Base-by-base conservation (phyloP, 1,284 basidiomycete species). In the Stygiomarasmius scandens region DNA sequence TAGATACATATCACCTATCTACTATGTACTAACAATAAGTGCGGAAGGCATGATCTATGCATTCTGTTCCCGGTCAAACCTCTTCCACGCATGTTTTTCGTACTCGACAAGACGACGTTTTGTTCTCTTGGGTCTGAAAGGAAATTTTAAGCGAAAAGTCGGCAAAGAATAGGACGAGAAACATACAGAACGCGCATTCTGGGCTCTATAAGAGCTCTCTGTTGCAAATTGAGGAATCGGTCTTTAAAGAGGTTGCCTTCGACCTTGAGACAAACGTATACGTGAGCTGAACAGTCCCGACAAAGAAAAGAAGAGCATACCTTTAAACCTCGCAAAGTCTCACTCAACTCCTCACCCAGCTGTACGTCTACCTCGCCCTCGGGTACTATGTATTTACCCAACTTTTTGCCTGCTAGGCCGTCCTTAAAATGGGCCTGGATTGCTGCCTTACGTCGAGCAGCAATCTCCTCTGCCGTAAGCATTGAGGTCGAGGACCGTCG, bases 221-320 rank as follows among this genome's bases (percentile, higher is more conserved):
- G 86, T 65, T 95, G 92, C 71, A 93, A 72, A 65, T 84, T 93
- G 45, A 90, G 72, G 77, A 95, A 96, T 2, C 95, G 84, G 70
- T 97, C 95, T 46, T 87, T 84, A 82, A 96, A 97, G 24, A 96
- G 74, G 71, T 96, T 97, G 29, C 95, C 95, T 75, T 97, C 95
- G 19, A 93, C 91, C 92, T 95, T 9, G 23, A 52, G 57, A 58
- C 29, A 46, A 25, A 25, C 45, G 60, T 45, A 64, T n/a, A n/a
- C n/a, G n/a, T n/a, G n/a, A n/a, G n/a, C n/a, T n/a, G n/a, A n/a
- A n/a, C n/a, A n/a, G n/a, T n/a, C n/a, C n/a, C n/a, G n/a, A n/a
- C n/a, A 58, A 54, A 50, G 14, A 56, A 45, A 43, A 43, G 27
- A 11, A 56, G 20, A 45, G 71, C 80, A 32, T 59, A 92, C 93